phyloP scores from a whole-genome alignment of 2,329 filamentous ascomycete genomes.

The Zalaria obscura region DNA sequence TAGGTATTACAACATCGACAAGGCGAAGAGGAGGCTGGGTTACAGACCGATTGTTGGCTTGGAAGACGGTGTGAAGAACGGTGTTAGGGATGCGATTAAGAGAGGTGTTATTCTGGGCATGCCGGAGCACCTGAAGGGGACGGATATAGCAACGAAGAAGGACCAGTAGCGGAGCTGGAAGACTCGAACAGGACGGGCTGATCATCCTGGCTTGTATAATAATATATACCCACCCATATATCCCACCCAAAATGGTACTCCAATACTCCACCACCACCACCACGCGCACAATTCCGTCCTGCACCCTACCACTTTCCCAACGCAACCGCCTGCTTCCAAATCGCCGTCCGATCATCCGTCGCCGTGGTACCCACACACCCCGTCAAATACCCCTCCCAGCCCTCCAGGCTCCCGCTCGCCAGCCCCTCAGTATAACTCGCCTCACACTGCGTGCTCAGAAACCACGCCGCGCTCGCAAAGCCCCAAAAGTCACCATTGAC shows the following conservation, averaged over 20 bases:
- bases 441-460: conserved; percentile 39
- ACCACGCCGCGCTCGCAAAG: conserved; percentile 50
- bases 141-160: conserved; percentile 7
- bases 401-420: conserved; percentile 30
- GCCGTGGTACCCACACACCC: conserved; percentile 38
- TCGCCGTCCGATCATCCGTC: conserved; percentile 29
- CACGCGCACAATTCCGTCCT: no score
- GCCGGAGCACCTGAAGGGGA: conserved; percentile 13
- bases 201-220: no score
- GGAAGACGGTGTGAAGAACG: conserved; percentile 44
- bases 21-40: conserved; percentile 56
- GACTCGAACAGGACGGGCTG: neutral
- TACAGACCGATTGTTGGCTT: conserved; percentile 55
- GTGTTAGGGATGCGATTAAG: conserved; percentile 26
- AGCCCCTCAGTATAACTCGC: conserved; percentile 29
- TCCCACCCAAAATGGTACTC: no score
- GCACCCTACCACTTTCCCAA: conserved; percentile 10
- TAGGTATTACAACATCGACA: conserved; percentile 62
- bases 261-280: no score
- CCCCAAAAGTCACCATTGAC: conserved; percentile 36
- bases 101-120: conserved; percentile 19
- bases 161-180: conserved; percentile 1
- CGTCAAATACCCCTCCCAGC: conserved; percentile 39
- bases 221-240: no score
- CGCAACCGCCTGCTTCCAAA: conserved; percentile 35